phyloP scores from a whole-genome alignment of 768 basidiomycete genomes.

The Aureoboletus auriporus region DNA sequence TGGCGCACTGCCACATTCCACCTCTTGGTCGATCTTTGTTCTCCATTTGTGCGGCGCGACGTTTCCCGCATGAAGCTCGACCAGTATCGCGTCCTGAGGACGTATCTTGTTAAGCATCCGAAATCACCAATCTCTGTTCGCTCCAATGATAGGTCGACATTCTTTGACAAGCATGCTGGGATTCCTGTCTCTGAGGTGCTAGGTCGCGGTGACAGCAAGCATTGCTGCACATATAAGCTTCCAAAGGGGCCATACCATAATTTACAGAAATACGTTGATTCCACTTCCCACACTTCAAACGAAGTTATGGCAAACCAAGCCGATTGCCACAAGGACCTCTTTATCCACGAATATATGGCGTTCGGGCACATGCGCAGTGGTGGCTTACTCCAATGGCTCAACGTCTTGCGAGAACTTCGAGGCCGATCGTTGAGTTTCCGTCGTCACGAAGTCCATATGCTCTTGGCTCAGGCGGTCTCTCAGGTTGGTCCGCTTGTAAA shows the following conservation, averaged over 20 bases:
- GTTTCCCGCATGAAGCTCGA: constrained; percentile 1
- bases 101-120: background rate
- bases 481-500: constrained; percentile 35
- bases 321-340: constrained; percentile 36
- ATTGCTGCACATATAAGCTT: constrained; percentile 30
- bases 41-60: background rate
- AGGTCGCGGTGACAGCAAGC: constrained; percentile 4
- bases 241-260: constrained; percentile 28
- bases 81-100: background rate
- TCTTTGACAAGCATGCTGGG: constrained; percentile 21
- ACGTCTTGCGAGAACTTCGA: constrained; percentile 41
- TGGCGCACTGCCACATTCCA: constrained; percentile 31
- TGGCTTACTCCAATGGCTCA: constrained; percentile 44
- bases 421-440: constrained; percentile 36
- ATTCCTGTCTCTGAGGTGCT: constrained; percentile 16
- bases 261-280: constrained; percentile 34
- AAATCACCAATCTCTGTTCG: constrained; percentile 24
- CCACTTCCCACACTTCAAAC: constrained; percentile 39
- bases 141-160: constrained; percentile 29
- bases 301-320: constrained; percentile 39
- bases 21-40: constrained; percentile 35
- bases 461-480: constrained; percentile 41
- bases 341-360: constrained; percentile 40
- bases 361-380: constrained; percentile 47
- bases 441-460: constrained; percentile 34